These are phyloP conservation scores for Rubia tinctorum DNA, from an alignment of 305 asterid genomes.

Conservation along the genomic window DNA sequence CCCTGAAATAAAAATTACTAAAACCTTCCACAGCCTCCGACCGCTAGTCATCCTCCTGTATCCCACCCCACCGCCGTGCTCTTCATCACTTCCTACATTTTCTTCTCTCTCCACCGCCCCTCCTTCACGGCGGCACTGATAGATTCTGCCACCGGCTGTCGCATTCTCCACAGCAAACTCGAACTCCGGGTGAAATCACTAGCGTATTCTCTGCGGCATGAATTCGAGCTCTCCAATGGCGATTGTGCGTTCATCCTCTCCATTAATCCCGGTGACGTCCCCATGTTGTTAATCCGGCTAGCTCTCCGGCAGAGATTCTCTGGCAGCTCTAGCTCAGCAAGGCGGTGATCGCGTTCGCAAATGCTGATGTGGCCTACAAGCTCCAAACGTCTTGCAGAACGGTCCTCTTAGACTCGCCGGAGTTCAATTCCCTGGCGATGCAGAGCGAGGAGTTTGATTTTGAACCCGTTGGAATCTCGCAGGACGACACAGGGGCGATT, in stretches of 20 bases:
- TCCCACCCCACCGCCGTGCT: neutral
- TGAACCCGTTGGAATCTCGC: constrained; percentile 11
- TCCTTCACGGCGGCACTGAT: constrained; percentile 7
- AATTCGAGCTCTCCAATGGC: constrained; percentile 14
- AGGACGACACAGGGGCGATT: constrained; percentile 51
- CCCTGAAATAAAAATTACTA: too few species aligned
- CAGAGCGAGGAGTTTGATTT: neutral
- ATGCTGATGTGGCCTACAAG: constrained; percentile 1
- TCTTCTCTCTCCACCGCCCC: constrained; percentile 11
- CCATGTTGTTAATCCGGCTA: constrained; percentile 13
- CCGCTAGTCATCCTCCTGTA: constrained; percentile 3
- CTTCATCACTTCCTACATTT: constrained; percentile 14
- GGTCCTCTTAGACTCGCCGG: constrained; percentile 14
- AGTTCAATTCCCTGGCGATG: constrained; percentile 11
- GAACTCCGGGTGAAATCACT: constrained; percentile 14
- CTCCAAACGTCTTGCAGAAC: constrained; percentile 5
- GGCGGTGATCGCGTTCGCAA: constrained; percentile 13
- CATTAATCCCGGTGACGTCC: constrained; percentile 5
- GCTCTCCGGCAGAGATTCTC: constrained; percentile 12
- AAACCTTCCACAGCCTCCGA: constrained; percentile 11
- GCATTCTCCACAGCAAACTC: constrained; percentile 19
- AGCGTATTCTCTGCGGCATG: constrained; percentile 11
- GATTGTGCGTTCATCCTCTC: constrained; percentile 19
- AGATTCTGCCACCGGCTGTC: constrained; percentile 7
- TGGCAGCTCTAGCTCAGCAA: constrained; percentile 15